A percentile compares a stretch with the other conserved stretches of the same genome.
Evolutionary conservation across 768 basidiomycete genomes (phyloP).

Genomic region (Saitozyma podzolica): DNA sequence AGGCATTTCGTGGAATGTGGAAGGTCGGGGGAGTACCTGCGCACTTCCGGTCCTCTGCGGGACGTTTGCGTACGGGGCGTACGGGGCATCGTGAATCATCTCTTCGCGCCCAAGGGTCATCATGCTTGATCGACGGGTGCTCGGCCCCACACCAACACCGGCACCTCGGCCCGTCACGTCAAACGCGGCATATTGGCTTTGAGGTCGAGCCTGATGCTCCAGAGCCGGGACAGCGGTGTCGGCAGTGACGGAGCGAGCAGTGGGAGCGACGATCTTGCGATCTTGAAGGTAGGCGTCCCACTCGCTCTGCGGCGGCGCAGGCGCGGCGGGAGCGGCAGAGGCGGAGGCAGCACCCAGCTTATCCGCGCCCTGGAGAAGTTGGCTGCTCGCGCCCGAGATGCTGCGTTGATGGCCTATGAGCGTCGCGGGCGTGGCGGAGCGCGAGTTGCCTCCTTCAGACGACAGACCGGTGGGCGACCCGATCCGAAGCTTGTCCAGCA

Average conservation of each 20-base stretch:
- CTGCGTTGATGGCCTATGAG: not conserved
- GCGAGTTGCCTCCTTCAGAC: not conserved
- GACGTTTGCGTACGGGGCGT: not conserved
- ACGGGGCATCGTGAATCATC: not conserved
- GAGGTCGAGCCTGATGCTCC: not conserved
- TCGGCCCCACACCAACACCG: too few relatives aligned
- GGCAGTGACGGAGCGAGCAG: slow-evolving; percentile 70
- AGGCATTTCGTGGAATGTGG: slow-evolving; percentile 11
- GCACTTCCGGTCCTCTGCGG: not conserved
- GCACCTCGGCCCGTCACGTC: too few relatives aligned
- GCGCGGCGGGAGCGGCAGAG: not conserved
- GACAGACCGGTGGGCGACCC: slow-evolving; percentile 52
- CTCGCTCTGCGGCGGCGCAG: slow-evolving; percentile 50
- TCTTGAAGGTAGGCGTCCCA: slow-evolving; percentile 87
- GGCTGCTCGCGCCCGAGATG: not conserved
- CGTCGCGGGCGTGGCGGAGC: slow-evolving; percentile 1
- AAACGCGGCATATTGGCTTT: too few relatives aligned
- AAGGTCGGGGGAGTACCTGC: slow-evolving; percentile 2
- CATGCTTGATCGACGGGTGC: slow-evolving; percentile 5
- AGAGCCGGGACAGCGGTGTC: slow-evolving; percentile 61
- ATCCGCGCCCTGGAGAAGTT: slow-evolving; percentile 2
- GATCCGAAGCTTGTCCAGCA: slow-evolving; percentile 59
- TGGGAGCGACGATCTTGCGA: slow-evolving; percentile 79
- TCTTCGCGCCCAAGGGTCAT: not conserved
- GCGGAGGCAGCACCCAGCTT: slow-evolving; percentile 1